phyloP scores from a whole-genome alignment of 2,329 filamentous ascomycete genomes.

The Aureobasidium melanogenum region DNA sequence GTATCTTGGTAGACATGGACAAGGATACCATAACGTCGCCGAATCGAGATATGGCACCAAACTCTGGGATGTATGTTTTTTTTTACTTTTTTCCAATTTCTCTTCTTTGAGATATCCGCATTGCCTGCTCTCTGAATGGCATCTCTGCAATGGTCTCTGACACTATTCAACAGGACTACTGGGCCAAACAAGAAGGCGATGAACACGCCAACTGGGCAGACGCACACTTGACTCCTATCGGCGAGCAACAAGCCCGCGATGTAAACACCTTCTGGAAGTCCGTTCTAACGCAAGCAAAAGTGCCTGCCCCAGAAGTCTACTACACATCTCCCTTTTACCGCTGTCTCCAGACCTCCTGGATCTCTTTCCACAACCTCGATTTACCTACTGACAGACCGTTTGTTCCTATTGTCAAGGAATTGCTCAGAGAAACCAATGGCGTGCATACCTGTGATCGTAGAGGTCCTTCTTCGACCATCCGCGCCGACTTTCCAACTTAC shows the following conservation, averaged over 20 bases:
- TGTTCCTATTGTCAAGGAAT: slow-evolving; percentile 51
- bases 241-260: slow-evolving; percentile 45
- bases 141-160: too few species aligned
- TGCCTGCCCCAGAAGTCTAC: slow-evolving; percentile 52
- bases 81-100: too few species aligned
- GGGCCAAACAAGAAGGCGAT: slow-evolving; percentile 50
- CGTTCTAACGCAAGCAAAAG: slow-evolving; percentile 41
- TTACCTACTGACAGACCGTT: slow-evolving; percentile 46
- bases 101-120: too few species aligned
- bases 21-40: slow-evolving; percentile 18
- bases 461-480: slow-evolving; percentile 46
- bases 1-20: slow-evolving; percentile 17
- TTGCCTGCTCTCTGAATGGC: too few species aligned
- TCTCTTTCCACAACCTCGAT: slow-evolving; percentile 51
- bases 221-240: slow-evolving; percentile 47
- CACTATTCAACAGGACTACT: slow-evolving; percentile 35
- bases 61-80: slow-evolving; percentile 14
- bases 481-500: slow-evolving; percentile 43
- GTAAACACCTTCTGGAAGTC: slow-evolving; percentile 51
- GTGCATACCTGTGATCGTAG: slow-evolving; percentile 62
- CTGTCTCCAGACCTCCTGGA: slow-evolving; percentile 43
- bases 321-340: slow-evolving; percentile 55
- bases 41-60: slow-evolving; percentile 16
- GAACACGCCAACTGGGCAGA: slow-evolving; percentile 52
- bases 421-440: slow-evolving; percentile 56